phyloP scores from a whole-genome alignment of 1,139 yeast species.

The Magnusiomyces tetraspermus region DNA sequence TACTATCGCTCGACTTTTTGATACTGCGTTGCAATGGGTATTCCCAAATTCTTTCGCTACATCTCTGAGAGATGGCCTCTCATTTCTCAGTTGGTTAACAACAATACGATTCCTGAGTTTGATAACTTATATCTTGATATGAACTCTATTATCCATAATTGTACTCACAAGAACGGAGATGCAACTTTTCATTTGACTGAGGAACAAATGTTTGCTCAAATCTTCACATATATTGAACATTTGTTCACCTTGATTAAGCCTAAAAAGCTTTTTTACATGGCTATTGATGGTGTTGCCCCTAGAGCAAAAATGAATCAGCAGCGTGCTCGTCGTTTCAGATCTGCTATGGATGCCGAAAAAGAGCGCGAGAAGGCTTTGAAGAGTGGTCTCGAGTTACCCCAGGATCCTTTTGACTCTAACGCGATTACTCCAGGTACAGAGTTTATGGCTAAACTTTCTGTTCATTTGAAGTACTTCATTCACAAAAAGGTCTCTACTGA shows the following conservation, averaged over 20 bases:
- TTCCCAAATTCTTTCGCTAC: conserved; percentile 92
- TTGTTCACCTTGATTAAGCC: conserved; percentile 83
- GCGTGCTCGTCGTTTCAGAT: conserved; percentile 85
- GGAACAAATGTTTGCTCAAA: conserved; percentile 87
- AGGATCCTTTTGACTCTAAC: conserved; percentile 66
- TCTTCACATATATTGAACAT: conserved; percentile 90
- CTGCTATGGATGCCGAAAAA: conserved; percentile 87
- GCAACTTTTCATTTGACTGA: conserved; percentile 48
- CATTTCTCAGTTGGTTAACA: conserved; percentile 81
- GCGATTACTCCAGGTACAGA: conserved; percentile 99
- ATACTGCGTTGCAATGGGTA: conserved; percentile 42
- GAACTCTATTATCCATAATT: conserved; percentile 77
- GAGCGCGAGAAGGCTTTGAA: conserved; percentile 55
- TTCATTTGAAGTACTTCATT: conserved; percentile 78
- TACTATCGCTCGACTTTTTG: background rate
- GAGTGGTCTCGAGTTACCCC: conserved; percentile 53
- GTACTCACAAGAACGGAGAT: conserved; percentile 67
- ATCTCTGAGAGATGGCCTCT: conserved; percentile 99
- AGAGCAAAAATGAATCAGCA: conserved; percentile 99
- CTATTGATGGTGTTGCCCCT: conserved; percentile 99
- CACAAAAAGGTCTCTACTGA: conserved; percentile 79
- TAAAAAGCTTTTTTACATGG: conserved; percentile 82
- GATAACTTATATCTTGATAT: conserved; percentile 92
- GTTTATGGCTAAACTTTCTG: conserved; percentile 84
- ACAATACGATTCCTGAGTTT: conserved; percentile 75